These are phyloP conservation scores for Coniferiporia weirii DNA, from an alignment of 1,284 basidiomycete genomes.

Conservation along the genomic window DNA sequence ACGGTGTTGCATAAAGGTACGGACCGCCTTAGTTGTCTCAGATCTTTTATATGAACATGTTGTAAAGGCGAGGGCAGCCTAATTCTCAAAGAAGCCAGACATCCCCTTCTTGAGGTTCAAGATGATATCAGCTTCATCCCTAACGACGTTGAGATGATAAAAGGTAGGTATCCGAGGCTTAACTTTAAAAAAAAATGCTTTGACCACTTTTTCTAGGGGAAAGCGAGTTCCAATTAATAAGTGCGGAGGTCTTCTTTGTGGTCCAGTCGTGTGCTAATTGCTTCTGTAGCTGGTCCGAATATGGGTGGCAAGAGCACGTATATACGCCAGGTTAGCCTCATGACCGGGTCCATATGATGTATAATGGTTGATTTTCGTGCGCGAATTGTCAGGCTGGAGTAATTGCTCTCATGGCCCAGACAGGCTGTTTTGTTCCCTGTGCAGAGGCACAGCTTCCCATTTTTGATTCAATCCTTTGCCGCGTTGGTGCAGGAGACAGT, in stretches of 20 bases:
- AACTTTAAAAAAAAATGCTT: background rate
- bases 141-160: slow-evolving; percentile 90
- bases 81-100: slow-evolving; percentile 77
- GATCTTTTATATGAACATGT: slow-evolving; percentile 1
- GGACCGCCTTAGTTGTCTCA: slow-evolving; percentile 7
- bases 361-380: too few relatives aligned
- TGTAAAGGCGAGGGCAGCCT: slow-evolving; percentile 69
- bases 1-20: slow-evolving; percentile 65
- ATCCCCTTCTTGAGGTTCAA: slow-evolving; percentile 96
- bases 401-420: slow-evolving; percentile 92
- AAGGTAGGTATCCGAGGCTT: slow-evolving; percentile 41
- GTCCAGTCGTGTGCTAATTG: background rate
- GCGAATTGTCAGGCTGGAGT: slow-evolving; percentile 66
- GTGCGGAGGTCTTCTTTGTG: slow-evolving; percentile 33
- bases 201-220: slow-evolving; percentile 39
- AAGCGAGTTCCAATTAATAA: slow-evolving; percentile 87
- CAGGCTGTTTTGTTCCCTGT: slow-evolving; percentile 94
- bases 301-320: slow-evolving; percentile 97
- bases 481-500: slow-evolving; percentile 96
- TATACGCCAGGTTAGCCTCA: slow-evolving; percentile 62
- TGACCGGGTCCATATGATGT: too few relatives aligned
- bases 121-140: slow-evolving; percentile 95
- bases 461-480: slow-evolving; percentile 94
- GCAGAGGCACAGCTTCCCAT: slow-evolving; percentile 81
- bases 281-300: slow-evolving; percentile 75